Evolutionary conservation across 2,329 filamentous ascomycete species (phyloP).

Genomic region (Lomentospora prolificans): DNA sequence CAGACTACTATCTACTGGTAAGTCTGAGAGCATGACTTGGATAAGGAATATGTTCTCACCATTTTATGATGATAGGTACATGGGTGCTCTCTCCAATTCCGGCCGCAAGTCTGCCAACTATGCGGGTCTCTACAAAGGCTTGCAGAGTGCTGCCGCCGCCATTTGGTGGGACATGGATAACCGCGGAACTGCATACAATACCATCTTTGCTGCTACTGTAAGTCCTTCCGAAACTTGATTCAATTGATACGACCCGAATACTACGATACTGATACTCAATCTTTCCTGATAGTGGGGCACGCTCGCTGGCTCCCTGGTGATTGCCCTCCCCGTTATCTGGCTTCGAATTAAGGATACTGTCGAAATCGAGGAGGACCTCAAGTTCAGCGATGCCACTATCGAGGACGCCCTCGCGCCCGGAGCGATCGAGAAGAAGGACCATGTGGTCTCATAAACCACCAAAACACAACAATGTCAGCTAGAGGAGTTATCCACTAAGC

Average conservation of each 20-base stretch:
- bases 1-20: conserved; percentile 90
- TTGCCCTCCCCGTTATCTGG: conserved; percentile 72
- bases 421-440: conserved; percentile 12
- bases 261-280: conserved; percentile 12
- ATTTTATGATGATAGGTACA: conserved; percentile 54
- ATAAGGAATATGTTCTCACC: not conserved
- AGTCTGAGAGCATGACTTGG: conserved; percentile 34
- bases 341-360: conserved; percentile 74
- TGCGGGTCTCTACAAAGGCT: conserved; percentile 75
- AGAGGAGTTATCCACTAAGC: too few relatives aligned
- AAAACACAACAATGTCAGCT: too few relatives aligned
- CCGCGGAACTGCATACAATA: conserved; percentile 52
- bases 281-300: conserved; percentile 50
- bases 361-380: conserved; percentile 69
- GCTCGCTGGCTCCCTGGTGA: conserved; percentile 60
- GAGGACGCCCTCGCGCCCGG: conserved; percentile 47
- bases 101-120: conserved; percentile 86
- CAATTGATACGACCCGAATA: not conserved
- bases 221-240: conserved; percentile 15
- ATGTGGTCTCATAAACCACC: too few relatives aligned
- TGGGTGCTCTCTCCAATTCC: conserved; percentile 89
- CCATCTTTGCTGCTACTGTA: conserved; percentile 53
- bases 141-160: conserved; percentile 79
- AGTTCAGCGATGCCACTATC: conserved; percentile 74
- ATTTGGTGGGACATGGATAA: conserved; percentile 65